Base-by-base conservation (phyloP, 257 asterid species). In the Lithospermum erythrorhizon region DNA sequence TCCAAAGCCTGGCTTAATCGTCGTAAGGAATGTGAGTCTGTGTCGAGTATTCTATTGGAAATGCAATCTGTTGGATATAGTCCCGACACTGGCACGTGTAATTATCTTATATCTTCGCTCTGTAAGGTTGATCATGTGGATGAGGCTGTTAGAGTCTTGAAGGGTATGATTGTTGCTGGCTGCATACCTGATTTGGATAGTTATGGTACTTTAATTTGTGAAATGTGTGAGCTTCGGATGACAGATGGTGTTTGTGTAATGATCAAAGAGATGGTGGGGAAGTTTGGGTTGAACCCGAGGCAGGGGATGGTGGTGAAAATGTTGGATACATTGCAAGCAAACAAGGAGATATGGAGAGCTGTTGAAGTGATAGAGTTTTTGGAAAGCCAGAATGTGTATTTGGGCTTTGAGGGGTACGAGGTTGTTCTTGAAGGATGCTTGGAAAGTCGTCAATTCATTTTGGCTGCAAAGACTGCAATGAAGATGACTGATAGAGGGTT, bases 11-110 rank as follows among this genome's bases (percentile, higher is more conserved):
- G 95, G 93, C 58, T 79, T 59, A 69, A 71, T 10, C 64, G 78
- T 16, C 71, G 83, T 52, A 30, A 63, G 1, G 32, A 25, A 23
- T 60, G 78, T 21, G 65, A 57, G 27, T 49, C 83, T 6, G 86
- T 79, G 45, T 55, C 74, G 0, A 63, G 32, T 51, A 62, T 86
- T 49, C 80, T 88, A 20, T 59, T 53, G 16, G 88, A 78, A 64
- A 82, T 86, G 95, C 63, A 61, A n/a, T 68, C 79, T 1, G 70
- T 83, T 9, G 96, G 95, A 22, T 88, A 83, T 71, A 68, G 75
- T 32, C 87, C 82, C 0, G 95, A 90, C 41, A 68, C 71, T 54
- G 93, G 93, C 53, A 83, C 90, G 14, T 88, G 95, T 71, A 88
- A 79, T 58, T 86, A 79, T 65, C 83, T 91, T 19, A 81, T 88